Evolutionary conservation across 2,329 filamentous ascomycete genomes (phyloP), one percentile per base, ranked within the genome.

Genomic region (Scedosporium apiospermum): DNA sequence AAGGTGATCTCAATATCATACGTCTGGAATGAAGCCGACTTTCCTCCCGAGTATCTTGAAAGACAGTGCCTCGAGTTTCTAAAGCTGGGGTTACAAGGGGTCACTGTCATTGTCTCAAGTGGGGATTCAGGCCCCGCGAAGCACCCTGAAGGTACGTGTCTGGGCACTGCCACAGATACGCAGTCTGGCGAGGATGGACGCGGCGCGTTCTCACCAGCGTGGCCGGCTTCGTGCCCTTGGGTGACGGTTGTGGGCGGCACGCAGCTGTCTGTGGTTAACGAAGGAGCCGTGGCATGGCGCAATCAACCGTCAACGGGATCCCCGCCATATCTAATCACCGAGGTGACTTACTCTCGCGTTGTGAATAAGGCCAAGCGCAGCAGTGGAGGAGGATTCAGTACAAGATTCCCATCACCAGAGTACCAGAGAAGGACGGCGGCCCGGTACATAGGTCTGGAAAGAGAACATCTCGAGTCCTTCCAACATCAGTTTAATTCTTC

Each of bases 11-110:
- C n/a, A 12, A 60, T 60, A 9, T 21, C 58, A 9, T 60, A 60
- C 27, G 41, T 16, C 14, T 42, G 41, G 41, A 46, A 38, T 16
- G 58, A 60, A 27, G 58, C 58, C 10, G 14, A 60, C 6, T 44
- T 60, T 16, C 27, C 58, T 3, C 12, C 42, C 30, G 44, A 21
- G 14, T 60, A 60, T 27, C 3, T 44, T 7, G n/a, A 60, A 34
- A 27, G 30, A n/a, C 58, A 60, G 41, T 60, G 58, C 58, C 58
- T 60, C 3, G 58, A 60, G 18, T 60, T 42, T 46, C 23, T 60
- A 16, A 60, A 60, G 34, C 38, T 60, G 18, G 58, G 58, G 12
- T 30, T 60, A 6, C 58, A 46, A 46, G 58, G 58, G 14, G 21
- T 44, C 21, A 60, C 58, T 3, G 58, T 60, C 21, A 9, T 60